Base-by-base conservation (phyloP, 73 alveolate genomes). In the Diophrys sp. region DNA sequence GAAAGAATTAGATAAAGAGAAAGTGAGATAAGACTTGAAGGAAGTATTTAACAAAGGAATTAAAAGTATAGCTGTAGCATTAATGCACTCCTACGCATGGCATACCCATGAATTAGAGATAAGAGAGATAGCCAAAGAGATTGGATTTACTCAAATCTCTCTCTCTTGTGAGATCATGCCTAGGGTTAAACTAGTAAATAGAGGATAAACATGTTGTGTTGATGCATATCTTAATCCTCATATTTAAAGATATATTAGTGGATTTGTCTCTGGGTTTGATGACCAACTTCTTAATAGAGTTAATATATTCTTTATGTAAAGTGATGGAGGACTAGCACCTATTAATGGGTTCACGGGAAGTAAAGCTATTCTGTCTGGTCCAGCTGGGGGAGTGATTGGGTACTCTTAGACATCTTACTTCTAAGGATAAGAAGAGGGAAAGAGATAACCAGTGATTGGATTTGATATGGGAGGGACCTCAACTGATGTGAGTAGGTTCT, bases 401-500 rank as follows among this genome's bases (percentile, higher is more conserved):
- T 93, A 56, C 31, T 44, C 95, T 33, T 71, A 87, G 76, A 79
- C 86, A 28, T 70, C 87, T 25, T 67, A 84, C 27, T 57, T 89
- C 53, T 71, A 67, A 71, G 24, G 11, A 62, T 54, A 66, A 62
- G 30, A 24, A 31, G 83, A 56, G 14, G 29, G 82, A 24, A 53
- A 73, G 55, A n/a, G n/a, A n/a, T 24, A 75, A 80, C 85, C 96
- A 75, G 87, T 85, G 24, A 88, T 95, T 2, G 99, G 98, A 1
- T 95, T 95, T 70, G 99, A 95, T 78, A 95, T 95, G 99, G 99
- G 99, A 14, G 99, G 99, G n/a, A 95, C 99, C 18, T 95, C 99
- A 31, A 95, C 99, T n/a, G 99, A 95, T 82, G 99, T 95, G 14
- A 87, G 95, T 23, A 33, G 97, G 30, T 91, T 23, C 66, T 69